These are phyloP conservation scores for Oidiodendron maius DNA, from an alignment of 495 filamentous ascomycete genomes.

Conservation along the genomic window DNA sequence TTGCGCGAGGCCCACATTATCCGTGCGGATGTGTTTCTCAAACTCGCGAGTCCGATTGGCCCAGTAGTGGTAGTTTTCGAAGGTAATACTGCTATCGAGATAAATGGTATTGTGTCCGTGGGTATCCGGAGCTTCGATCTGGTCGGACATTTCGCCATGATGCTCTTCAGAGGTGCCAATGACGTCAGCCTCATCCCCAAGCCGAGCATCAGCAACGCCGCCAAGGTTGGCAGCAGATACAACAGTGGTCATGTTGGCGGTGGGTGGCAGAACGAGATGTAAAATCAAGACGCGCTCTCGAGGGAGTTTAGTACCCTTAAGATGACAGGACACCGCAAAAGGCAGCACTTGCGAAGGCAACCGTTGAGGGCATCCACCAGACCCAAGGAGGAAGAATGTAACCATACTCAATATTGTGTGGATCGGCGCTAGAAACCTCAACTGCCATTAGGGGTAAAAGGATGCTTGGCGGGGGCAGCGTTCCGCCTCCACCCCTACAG, in stretches of 20 bases:
- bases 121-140: not conserved
- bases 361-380: too few relatives aligned
- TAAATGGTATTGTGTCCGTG: constrained; percentile 7
- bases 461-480: too few relatives aligned
- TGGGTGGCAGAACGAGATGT: too few relatives aligned
- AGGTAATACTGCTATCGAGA: constrained; percentile 4
- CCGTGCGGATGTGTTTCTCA: constrained; percentile 3
- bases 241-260: not conserved
- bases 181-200: constrained; percentile 2
- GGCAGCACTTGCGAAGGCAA: too few relatives aligned
- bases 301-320: too few relatives aligned
- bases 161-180: constrained; percentile 2
- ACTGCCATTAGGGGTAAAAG: too few relatives aligned
- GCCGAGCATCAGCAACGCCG: not conserved
- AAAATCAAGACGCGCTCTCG: too few relatives aligned
- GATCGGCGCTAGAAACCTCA: too few relatives aligned
- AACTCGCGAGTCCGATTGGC: constrained; percentile 5
- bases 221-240: constrained; percentile 4
- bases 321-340: too few relatives aligned
- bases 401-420: too few relatives aligned
- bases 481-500: too few relatives aligned
- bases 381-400: too few relatives aligned
- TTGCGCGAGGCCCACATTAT: constrained; percentile 1
- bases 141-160: not conserved
- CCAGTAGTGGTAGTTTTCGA: constrained; percentile 8